These are phyloP conservation scores for Magnolia kwangsiensis DNA, from an alignment of 164 flowering plant genomes.

Conservation along the genomic window DNA sequence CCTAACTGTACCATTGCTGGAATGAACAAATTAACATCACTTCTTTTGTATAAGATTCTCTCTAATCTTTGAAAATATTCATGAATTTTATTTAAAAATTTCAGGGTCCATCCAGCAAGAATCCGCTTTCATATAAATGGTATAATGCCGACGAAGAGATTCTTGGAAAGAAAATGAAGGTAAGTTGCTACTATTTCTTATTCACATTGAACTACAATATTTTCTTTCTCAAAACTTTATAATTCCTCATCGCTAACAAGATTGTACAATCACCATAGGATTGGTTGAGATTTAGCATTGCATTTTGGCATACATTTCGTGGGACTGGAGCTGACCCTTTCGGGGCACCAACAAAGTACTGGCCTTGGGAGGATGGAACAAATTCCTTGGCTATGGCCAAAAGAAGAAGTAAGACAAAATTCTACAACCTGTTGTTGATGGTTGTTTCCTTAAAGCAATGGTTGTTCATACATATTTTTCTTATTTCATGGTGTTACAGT, in stretches of 20 bases:
- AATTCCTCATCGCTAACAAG: background rate
- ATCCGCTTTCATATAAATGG: constrained; percentile 74
- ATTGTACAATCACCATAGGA: constrained; percentile 23
- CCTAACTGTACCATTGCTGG: too few species aligned
- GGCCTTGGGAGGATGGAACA: constrained; percentile 99
- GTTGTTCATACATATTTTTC: background rate
- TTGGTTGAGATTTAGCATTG: constrained; percentile 96
- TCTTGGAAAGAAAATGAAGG: constrained; percentile 64
- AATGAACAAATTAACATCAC: too few species aligned
- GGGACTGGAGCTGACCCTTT: constrained; percentile 92
- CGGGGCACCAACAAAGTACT: constrained; percentile 80
- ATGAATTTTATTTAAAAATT: background rate
- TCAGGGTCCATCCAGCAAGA: constrained; percentile 44
- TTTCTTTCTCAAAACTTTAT: background rate
- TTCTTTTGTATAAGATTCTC: too few species aligned
- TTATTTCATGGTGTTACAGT: constrained; percentile 38
- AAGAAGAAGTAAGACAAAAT: constrained; percentile 70
- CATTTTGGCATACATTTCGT: constrained; percentile 99
- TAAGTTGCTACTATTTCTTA: background rate
- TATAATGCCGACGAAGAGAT: constrained; percentile 83
- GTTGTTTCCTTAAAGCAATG: background rate
- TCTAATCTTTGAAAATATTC: too few species aligned
- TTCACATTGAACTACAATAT: background rate
- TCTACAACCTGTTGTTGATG: background rate
- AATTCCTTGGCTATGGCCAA: constrained; percentile 96